Conservation (phyloP, 768 basidiomycete species). For the Phylloporus scabripes region DNA sequence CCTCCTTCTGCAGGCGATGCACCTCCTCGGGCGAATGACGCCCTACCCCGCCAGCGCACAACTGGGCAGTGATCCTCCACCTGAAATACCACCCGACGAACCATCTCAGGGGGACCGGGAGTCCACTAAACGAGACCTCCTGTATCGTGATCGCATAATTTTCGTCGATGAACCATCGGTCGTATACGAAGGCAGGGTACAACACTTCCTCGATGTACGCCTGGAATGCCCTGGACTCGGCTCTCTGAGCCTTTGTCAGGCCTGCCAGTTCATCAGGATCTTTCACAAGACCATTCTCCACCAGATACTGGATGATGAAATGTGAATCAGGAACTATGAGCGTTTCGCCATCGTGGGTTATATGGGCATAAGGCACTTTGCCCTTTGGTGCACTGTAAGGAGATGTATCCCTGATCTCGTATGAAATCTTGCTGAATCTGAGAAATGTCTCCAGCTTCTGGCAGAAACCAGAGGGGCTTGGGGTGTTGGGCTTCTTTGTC, state of each 20-base stretch:
- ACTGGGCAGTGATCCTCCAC: constrained; percentile 11
- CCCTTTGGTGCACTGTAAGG: constrained; percentile 29
- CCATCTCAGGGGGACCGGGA: constrained; percentile 17
- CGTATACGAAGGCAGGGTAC: constrained; percentile 25
- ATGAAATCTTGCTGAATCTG: constrained; percentile 21
- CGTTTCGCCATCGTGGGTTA: constrained; percentile 19
- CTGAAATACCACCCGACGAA: constrained; percentile 21
- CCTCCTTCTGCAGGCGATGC: constrained; percentile 27
- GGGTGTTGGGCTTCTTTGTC: constrained; percentile 14
- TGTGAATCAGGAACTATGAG: constrained; percentile 28
- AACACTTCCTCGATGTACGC: constrained; percentile 29
- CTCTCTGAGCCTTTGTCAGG: constrained; percentile 24
- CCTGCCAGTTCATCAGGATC: constrained; percentile 27
- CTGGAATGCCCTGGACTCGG: constrained; percentile 33
- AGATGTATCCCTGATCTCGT: constrained; percentile 22
- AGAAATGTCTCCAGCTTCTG: constrained; percentile 33
- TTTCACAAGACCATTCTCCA: constrained; percentile 19
- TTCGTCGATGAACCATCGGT: constrained; percentile 28
- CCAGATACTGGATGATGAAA: constrained; percentile 30
- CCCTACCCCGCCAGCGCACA: constrained; percentile 26
- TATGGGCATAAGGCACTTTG: constrained; percentile 31
- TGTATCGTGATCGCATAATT: constrained; percentile 17
- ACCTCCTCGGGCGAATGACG: constrained; percentile 31
- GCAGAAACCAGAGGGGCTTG: constrained; percentile 30
- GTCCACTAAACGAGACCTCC: constrained; percentile 12